phyloP scores from a whole-genome alignment of 1,284 basidiomycete species.

The Papiliotrema laurentii region DNA sequence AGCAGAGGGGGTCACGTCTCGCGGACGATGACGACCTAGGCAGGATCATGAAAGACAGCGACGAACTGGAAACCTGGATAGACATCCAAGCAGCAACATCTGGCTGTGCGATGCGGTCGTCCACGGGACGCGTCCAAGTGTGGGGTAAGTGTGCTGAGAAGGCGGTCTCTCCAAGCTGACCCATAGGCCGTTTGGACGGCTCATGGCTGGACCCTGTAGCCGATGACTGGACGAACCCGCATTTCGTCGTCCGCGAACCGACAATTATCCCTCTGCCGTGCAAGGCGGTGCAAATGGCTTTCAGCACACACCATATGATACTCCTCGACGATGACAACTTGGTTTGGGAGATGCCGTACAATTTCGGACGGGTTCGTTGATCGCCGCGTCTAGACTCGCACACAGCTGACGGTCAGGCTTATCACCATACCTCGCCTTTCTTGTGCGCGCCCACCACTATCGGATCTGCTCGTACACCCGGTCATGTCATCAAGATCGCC shows the following conservation, averaged over 20 bases:
- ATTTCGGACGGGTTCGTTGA: conserved; percentile 33
- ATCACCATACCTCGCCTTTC: not conserved
- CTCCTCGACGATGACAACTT: conserved; percentile 42
- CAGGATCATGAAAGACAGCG: no score
- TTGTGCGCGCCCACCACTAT: conserved; percentile 30
- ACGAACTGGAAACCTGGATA: no score
- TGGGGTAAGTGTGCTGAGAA: not conserved
- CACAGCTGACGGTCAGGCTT: not conserved
- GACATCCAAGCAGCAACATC: no score
- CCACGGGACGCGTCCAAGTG: no score
- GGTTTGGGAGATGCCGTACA: conserved; percentile 42
- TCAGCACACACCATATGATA: conserved; percentile 35
- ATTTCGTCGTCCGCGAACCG: conserved; percentile 25
- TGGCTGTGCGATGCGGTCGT: no score
- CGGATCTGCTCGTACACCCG: conserved; percentile 18
- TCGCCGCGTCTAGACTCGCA: not conserved
- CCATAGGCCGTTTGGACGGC: conserved; percentile 61
- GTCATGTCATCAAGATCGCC: conserved; percentile 58
- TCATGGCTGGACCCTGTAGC: conserved; percentile 18
- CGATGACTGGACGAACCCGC: conserved; percentile 23
- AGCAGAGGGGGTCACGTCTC: no score
- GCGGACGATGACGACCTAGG: no score
- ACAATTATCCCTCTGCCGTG: conserved; percentile 37
- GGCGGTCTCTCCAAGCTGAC: not conserved
- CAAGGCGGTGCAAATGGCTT: conserved; percentile 26